Evolutionary conservation across 306 rosid species (phyloP), one percentile per base, ranked within the genome.

Genomic region (Echinosophora koreensis): DNA sequence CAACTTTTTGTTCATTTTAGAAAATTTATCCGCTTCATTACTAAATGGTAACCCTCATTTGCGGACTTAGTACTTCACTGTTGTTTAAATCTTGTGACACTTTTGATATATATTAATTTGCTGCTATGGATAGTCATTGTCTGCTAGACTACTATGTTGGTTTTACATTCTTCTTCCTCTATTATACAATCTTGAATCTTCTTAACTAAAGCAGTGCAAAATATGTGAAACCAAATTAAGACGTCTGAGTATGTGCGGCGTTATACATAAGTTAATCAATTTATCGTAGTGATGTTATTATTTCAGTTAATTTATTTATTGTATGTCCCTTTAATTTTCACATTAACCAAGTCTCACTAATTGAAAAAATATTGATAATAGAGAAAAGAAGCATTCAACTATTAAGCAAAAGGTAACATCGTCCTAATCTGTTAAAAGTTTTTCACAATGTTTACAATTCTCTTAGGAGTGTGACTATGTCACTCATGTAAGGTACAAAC

Each of bases 21-120:
- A 89, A 92, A 94, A 94, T 88, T 94, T 85, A 49, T 91, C 88
- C 63, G 84, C 98, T 94, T 94, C 98, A 92, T 90, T 87, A 51
- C 90, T 78, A 30, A 77, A 82, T 71, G 83, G 90, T 77, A 79
- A 84, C 79, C 88, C 69, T 55, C 75, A 60, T 72, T 58, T 30
- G 46, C 76, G 77, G 82, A 79, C 74, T 68, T 60, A 56, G 39
- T 52, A 42, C n/a, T 32, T 57, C 42, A 30, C 3, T 65, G 7
- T 64, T 78, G 69, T 77, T 63, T 13, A 61, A 65, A 49, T 64
- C 17, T 44, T 54, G 15, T 66, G 54, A 17, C 51, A 14, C 49
- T 69, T 68, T 68, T 39, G 46, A 69, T 71, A 16, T 65, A 69
- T 71, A 16, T 65, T 10, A 44, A 62, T 63, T 60, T 79, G 65